Base-by-base conservation (phyloP, 2,329 filamentous ascomycete species). In the Phialophora macrospora region DNA sequence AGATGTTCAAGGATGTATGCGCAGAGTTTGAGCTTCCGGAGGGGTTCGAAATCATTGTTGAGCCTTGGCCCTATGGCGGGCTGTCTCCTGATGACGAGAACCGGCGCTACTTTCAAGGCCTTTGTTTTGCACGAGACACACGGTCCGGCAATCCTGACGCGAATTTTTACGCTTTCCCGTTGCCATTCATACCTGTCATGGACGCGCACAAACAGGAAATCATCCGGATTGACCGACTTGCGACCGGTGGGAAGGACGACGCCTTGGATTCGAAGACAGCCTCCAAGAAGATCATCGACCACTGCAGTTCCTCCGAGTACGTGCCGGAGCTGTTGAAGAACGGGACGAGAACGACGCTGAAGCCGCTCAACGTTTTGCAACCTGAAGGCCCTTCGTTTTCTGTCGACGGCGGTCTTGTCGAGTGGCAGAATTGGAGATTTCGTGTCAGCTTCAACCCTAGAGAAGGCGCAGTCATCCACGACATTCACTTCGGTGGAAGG, bases 291-390 rank as follows among this genome's bases (percentile, higher is more conserved):
- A 74, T 81, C 22, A 83, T 87, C 57, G 78, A 79, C 14, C 84
- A 86, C 71, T 86, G 83, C 73, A 77, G 77, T 38, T 73, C 77
- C 4, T 80, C 80, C 0, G 85, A 87, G 67, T 87, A 87, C 68
- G 72, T 80, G 1, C 79, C 79, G 0, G 79, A 81, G 72, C 77
- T 88, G 2, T 77, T 87, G 9, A 77, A 80, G 14, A 71, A 74
- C 1, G 80, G 82, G 0, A 71, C 80, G 17, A 77, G 86, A 12
- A 77, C 80, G 51, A 85, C 85, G 62, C 73, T 87, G 30, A 92
- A 91, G 76, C 89, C 90, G 4, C 84, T 93, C 73, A 86, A 91
- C 70, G 87, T 94, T 54, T 82, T 86, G 1, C 91, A 94, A 68
- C 87, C 87, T 0, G 85, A 90, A 32, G 89, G 89, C 0, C 83